Percentiles rank a stretch among this genome's conserved stretches.
phyloP scores from a whole-genome alignment of 2,329 filamentous ascomycete species.

The Fonsecaea nubica region DNA sequence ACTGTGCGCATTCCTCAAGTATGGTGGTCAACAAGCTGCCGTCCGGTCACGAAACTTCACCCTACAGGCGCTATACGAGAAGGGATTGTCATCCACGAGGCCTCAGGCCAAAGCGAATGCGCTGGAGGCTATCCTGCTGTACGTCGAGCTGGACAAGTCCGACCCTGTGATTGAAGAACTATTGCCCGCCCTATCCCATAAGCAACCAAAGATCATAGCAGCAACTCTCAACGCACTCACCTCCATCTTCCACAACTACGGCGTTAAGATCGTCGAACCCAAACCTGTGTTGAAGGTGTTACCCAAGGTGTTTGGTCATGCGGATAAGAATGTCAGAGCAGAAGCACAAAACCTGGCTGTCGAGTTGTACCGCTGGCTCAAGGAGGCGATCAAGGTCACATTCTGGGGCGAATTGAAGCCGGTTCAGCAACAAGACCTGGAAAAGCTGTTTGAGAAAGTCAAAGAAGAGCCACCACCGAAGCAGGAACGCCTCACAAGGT shows the following conservation, averaged over 20 bases:
- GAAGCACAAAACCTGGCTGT: conserved; percentile 91
- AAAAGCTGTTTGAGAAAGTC: conserved; percentile 91
- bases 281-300: conserved; percentile 87
- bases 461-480: conserved; percentile 87
- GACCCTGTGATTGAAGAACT: conserved; percentile 90
- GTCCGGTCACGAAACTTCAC: conserved; percentile 74
- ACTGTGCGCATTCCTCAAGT: conserved; percentile 91
- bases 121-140: conserved; percentile 83
- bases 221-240: conserved; percentile 78
- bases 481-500: conserved; percentile 84
- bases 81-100: conserved; percentile 85
- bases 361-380: conserved; percentile 95
- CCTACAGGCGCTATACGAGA: conserved; percentile 82
- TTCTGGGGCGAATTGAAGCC: conserved; percentile 97
- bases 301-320: conserved; percentile 91
- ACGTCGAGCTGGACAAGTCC: conserved; percentile 86
- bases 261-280: conserved; percentile 91
- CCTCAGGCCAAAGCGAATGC: conserved; percentile 87
- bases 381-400: conserved; percentile 96
- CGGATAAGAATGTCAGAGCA: conserved; percentile 96
- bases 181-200: conserved; percentile 80
- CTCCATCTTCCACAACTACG: conserved; percentile 88
- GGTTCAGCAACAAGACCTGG: conserved; percentile 91
- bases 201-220: conserved; percentile 86
- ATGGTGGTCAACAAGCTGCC: conserved; percentile 75